Conservation (phyloP, 1,139 yeast species). For the Geotrichum klebahnii region DNA sequence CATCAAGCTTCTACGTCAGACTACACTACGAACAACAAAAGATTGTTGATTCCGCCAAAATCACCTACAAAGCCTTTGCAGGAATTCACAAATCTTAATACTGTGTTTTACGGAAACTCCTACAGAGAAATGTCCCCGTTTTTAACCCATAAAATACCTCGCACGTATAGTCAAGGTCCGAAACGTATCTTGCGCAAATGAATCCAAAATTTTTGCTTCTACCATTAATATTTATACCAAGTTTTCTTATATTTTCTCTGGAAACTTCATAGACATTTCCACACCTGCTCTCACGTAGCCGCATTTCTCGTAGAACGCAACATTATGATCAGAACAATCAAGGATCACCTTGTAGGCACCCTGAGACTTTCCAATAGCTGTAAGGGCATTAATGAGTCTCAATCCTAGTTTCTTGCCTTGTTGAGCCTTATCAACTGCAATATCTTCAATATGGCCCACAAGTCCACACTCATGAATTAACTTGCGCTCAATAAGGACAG, state of each 20-base stretch:
- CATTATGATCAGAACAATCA: constrained; percentile 81
- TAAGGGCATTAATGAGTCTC: constrained; percentile 58
- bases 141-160: constrained; percentile 6
- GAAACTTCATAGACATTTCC: constrained; percentile 54
- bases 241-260: constrained; percentile 7
- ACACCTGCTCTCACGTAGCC: constrained; percentile 52
- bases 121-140: constrained; percentile 6
- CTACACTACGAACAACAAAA: background rate
- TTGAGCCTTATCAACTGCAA: constrained; percentile 68
- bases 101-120: constrained; percentile 10
- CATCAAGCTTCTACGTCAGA: background rate
- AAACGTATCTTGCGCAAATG: background rate
- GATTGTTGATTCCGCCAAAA: background rate
- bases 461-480: constrained; percentile 67
- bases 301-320: constrained; percentile 88
- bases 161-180: background rate
- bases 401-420: constrained; percentile 84
- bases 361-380: constrained; percentile 51
- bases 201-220: background rate
- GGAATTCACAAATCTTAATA: constrained; percentile 1
- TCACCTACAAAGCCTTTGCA: background rate
- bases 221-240: background rate
- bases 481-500: constrained; percentile 51
- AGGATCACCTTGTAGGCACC: constrained; percentile 87
- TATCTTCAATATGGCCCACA: constrained; percentile 95